These are phyloP conservation scores for Penicillium ochrochloron DNA, from an alignment of 495 filamentous ascomycete genomes.

Conservation along the genomic window DNA sequence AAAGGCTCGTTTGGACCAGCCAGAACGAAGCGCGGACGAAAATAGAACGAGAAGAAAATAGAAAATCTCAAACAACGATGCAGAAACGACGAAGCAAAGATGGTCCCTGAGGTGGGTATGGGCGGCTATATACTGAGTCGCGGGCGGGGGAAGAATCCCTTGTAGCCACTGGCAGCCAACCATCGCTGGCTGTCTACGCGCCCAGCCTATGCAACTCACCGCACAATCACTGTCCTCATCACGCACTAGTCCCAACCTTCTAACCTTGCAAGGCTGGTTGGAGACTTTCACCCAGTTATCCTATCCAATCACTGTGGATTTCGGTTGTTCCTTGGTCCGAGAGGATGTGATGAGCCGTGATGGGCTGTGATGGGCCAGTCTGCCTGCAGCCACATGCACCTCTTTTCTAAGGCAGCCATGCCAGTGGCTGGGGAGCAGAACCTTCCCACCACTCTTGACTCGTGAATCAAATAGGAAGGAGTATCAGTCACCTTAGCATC, in stretches of 20 bases:
- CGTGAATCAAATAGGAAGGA: neutral
- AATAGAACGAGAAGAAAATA: constrained; percentile 45
- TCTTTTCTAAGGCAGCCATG: neutral
- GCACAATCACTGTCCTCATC: constrained; percentile 36
- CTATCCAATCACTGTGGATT: neutral
- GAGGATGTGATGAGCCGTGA: constrained; percentile 22
- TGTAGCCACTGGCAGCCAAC: constrained; percentile 28
- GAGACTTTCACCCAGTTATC: constrained; percentile 18
- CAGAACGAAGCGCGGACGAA: constrained; percentile 46
- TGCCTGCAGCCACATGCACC: constrained; percentile 11
- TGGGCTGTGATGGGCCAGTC: constrained; percentile 14
- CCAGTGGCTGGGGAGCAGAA: neutral
- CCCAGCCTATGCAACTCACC: constrained; percentile 31
- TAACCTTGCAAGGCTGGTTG: constrained; percentile 19
- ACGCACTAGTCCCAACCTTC: constrained; percentile 34
- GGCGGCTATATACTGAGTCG: constrained; percentile 48
- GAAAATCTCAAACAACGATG: constrained; percentile 44
- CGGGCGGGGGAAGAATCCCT: constrained; percentile 7
- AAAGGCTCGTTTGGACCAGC: constrained; percentile 48
- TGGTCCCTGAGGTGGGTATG: constrained; percentile 17
- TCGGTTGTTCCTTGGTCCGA: neutral
- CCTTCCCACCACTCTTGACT: neutral
- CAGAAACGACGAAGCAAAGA: constrained; percentile 25
- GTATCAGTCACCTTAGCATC: neutral
- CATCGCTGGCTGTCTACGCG: constrained; percentile 30